Evolutionary conservation across 345 rosid species (phyloP).

Genomic region (thale cress (Arabidopsis thaliana)): TAIR10.1 NC_003070.9:13642501-13643000

Average conservation of each 20-base stretch:
- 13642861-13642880: constrained; percentile 63
- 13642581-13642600: constrained; percentile 96
- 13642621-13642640: constrained; percentile 1
- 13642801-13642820: constrained; percentile 69
- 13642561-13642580: constrained; percentile 91
- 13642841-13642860: constrained; percentile 81
- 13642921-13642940: not conserved
- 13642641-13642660: not conserved
- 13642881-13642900: constrained; percentile 46
- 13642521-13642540: constrained; percentile 66
- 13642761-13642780: constrained; percentile 71
- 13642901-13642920: constrained; percentile 13
- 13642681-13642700: constrained; percentile 82
- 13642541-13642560: constrained; percentile 74
- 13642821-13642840: constrained; percentile 77
- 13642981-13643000: not conserved
- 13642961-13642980: not conserved
- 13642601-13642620: constrained; percentile 53
- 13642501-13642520: constrained; percentile 23
- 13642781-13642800: constrained; percentile 68
- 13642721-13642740: constrained; percentile 90
- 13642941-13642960: constrained; percentile 13
- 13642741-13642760: constrained; percentile 90
- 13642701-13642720: constrained; percentile 90
- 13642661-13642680: not conserved